Conservation (phyloP, 345 rosid genomes). For the Salix exigua region DNA sequence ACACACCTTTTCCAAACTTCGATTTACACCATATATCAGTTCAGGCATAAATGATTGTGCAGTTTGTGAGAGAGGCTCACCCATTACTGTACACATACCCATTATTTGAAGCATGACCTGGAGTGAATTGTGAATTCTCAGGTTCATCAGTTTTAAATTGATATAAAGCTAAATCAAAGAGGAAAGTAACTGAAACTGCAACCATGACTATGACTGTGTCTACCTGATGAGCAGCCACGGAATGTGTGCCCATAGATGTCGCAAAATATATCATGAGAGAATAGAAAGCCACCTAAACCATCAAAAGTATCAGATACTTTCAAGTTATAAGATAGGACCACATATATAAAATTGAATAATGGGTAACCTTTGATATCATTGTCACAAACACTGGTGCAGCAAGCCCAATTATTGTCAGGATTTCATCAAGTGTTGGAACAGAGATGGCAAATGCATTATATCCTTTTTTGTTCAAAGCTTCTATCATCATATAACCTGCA, state of each 20-base stretch:
- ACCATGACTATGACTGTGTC: not conserved
- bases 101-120: slow-evolving; percentile 74
- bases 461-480: slow-evolving; percentile 64
- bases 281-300: slow-evolving; percentile 67
- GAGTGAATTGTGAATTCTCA: slow-evolving; percentile 1
- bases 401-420: slow-evolving; percentile 50
- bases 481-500: slow-evolving; percentile 82
- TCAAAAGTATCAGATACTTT: slow-evolving; percentile 4
- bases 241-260: slow-evolving; percentile 74
- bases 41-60: slow-evolving; percentile 95
- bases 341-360: slow-evolving; percentile 5
- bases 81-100: slow-evolving; percentile 64
- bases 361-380: slow-evolving; percentile 61
- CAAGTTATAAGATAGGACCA: slow-evolving; percentile 7
- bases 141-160: not conserved
- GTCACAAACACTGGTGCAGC: slow-evolving; percentile 82
- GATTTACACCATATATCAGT: slow-evolving; percentile 61
- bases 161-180: slow-evolving; percentile 6
- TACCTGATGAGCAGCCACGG: slow-evolving; percentile 93
- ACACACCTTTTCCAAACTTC: slow-evolving; percentile 58
- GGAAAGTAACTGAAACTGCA: not conserved
- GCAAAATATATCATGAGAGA: slow-evolving; percentile 73
- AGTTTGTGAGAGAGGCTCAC: slow-evolving; percentile 92
- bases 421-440: slow-evolving; percentile 57
- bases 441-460: slow-evolving; percentile 56